Base-by-base conservation (phyloP, 139 green algal species). In the Trebouxia sp. region DNA sequence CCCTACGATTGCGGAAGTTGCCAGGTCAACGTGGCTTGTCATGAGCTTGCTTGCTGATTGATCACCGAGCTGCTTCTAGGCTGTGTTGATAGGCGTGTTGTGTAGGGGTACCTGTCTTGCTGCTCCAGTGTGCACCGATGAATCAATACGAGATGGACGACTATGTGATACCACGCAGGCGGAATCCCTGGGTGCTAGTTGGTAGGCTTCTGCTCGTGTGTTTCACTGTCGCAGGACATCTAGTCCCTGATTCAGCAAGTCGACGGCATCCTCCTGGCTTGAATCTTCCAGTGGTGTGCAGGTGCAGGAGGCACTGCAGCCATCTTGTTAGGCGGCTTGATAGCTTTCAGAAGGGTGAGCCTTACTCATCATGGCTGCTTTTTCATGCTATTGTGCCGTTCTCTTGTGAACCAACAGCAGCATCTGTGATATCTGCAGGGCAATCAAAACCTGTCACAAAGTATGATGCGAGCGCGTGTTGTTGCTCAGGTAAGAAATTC, bases 391-490 rank as follows among this genome's bases (percentile, higher is more conserved):
- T n/a, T n/a, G n/a, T n/a, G n/a, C n/a, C n/a, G n/a, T n/a, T n/a
- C n/a, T n/a, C n/a, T n/a, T n/a, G n/a, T n/a, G n/a, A 66, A 28
- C n/a, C 26, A 14, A 66, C 0, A 39, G 3, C 24, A 9, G 5
- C 37, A 28, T 35, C 11, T 66, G 8, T 66, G 55, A 7, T 28
- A 35, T 20, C 10, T 45, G 62, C 62, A 72, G 62, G 62, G 62
- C 35, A 72, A 72, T 43, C 62, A 72, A 30, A 72, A 72, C 7
- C 35, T 72, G 11, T 72, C 62, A 30, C 62, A 72, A 15, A 32
- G 43, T 41, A 72, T 72, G 62, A 72, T 72, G 62, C 62, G 62
- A 37, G 62, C 62, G 32, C 62, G 62, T 72, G 62, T 72, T 42
- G 62, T 72, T 72, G 62, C 62, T n/a, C 62, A 72, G 62, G 62